phyloP scores from a whole-genome alignment of 1,139 yeast genomes.

The Diutina neorugosa region DNA sequence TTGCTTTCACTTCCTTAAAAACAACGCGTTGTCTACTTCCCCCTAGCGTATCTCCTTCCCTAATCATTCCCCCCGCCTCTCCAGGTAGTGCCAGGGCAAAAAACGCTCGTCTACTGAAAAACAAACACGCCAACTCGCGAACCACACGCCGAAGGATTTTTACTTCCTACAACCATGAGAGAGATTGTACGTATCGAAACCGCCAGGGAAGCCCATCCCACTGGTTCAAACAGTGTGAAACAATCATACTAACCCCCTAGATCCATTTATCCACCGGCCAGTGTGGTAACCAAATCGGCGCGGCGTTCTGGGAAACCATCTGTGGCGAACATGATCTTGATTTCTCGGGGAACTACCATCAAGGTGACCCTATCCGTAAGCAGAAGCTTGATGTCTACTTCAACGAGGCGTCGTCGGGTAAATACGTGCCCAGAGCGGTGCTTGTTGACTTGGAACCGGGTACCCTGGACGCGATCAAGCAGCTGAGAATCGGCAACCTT shows the following conservation, averaged over 20 bases:
- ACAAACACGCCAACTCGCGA: not conserved
- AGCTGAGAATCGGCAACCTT: slow-evolving; percentile 66
- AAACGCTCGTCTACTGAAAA: slow-evolving; percentile 2
- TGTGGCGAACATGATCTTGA: slow-evolving; percentile 96
- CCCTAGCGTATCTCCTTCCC: not conserved
- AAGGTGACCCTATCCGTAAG: slow-evolving; percentile 55
- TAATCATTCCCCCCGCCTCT: not conserved
- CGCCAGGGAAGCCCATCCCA: slow-evolving; percentile 1
- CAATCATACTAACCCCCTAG: slow-evolving; percentile 25
- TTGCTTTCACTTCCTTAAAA: no score
- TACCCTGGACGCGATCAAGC: slow-evolving; percentile 73
- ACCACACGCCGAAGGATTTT: not conserved
- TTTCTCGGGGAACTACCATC: slow-evolving; percentile 65
- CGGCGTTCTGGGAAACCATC: slow-evolving; percentile 96
- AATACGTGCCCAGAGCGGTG: slow-evolving; percentile 89
- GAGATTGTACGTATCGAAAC: slow-evolving; percentile 37
- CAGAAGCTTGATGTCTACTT: slow-evolving; percentile 40
- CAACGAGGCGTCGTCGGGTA: slow-evolving; percentile 60
- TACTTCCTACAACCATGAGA: slow-evolving; percentile 27
- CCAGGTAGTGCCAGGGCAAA: not conserved
- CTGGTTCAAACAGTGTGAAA: not conserved
- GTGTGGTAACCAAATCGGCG: slow-evolving; percentile 99
- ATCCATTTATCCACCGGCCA: slow-evolving; percentile 96
- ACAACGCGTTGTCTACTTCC: no score
- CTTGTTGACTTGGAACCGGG: slow-evolving; percentile 91